Evolutionary conservation across 441 rosid genomes (phyloP).

Genomic region (Pelargonium myrrhifolium): DNA sequence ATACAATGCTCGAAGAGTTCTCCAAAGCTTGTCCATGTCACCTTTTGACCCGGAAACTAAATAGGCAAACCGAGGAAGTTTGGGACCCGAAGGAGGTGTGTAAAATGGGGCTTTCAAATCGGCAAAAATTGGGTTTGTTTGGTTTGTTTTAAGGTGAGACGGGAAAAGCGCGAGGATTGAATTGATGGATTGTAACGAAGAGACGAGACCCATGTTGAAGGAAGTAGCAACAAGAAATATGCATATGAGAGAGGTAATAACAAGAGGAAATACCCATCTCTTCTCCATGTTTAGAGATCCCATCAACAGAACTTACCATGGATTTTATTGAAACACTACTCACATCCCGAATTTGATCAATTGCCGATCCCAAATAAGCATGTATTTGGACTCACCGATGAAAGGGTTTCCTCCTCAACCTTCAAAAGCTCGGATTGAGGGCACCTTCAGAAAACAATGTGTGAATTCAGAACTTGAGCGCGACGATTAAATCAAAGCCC

Average conservation of each 20-base stretch:
- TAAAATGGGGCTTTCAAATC: constrained; percentile 40
- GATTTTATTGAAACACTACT: constrained; percentile 18
- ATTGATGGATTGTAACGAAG: constrained; percentile 54
- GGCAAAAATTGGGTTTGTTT: constrained; percentile 35
- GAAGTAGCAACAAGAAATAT: constrained; percentile 60
- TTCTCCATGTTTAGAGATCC: constrained; percentile 66
- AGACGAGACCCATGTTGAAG: constrained; percentile 73
- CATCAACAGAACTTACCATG: constrained; percentile 42
- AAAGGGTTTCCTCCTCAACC: constrained; percentile 6
- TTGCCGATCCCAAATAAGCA: constrained; percentile 11
- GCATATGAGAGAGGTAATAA: constrained; percentile 59
- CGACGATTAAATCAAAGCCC: constrained; percentile 26
- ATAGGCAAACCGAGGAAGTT: constrained; percentile 69
- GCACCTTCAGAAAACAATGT: neutral
- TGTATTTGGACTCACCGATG: constrained; percentile 10
- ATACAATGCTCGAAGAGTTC: constrained; percentile 78
- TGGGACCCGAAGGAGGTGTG: constrained; percentile 27
- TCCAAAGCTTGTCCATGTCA: constrained; percentile 87
- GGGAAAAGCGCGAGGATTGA: constrained; percentile 52
- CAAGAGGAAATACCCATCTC: constrained; percentile 71
- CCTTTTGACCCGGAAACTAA: constrained; percentile 92
- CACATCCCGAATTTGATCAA: constrained; percentile 15
- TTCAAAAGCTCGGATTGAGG: constrained; percentile 2
- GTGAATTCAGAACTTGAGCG: constrained; percentile 10
- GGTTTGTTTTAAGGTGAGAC: constrained; percentile 34